Percentiles rank a stretch among this genome's conserved stretches.
phyloP scores from a whole-genome alignment of 768 basidiomycete species.

The Phaeolepiota aurea region DNA sequence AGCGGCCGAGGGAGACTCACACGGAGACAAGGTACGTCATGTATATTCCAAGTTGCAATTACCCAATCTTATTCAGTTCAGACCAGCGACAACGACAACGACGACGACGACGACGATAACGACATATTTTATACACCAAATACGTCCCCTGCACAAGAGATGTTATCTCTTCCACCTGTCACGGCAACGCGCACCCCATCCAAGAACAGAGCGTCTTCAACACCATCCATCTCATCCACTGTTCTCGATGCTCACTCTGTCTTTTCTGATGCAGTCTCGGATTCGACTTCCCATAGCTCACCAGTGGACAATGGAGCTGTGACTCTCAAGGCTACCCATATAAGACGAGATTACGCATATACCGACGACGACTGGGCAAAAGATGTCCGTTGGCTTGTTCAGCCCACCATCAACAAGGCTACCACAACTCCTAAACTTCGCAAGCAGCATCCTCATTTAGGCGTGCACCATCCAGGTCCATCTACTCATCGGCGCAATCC shows the following conservation, averaged over 20 bases:
- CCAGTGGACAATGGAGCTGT: conserved; percentile 22
- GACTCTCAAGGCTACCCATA: conserved; percentile 9
- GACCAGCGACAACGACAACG: conserved; percentile 4
- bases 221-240: conserved; percentile 24
- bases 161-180: conserved; percentile 23
- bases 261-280: conserved; percentile 25
- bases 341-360: conserved; percentile 20
- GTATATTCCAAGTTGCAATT: neutral
- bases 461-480: neutral
- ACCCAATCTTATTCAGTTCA: neutral
- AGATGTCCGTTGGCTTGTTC: conserved; percentile 59
- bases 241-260: conserved; percentile 32
- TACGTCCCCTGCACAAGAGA: conserved; percentile 43
- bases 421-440: neutral
- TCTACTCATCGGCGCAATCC: neutral
- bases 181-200: conserved; percentile 14
- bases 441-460: neutral
- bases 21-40: conserved; percentile 3
- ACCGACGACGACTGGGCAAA: conserved; percentile 60
- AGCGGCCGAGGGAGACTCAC: conserved; percentile 24
- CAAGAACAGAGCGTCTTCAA: conserved; percentile 12
- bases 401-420: conserved; percentile 6
- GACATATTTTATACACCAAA: conserved; percentile 60
- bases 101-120: conserved; percentile 23
- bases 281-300: conserved; percentile 29